Conservation (phyloP, 768 basidiomycete species). For the Porpolomopsis calyptriformis region DNA sequence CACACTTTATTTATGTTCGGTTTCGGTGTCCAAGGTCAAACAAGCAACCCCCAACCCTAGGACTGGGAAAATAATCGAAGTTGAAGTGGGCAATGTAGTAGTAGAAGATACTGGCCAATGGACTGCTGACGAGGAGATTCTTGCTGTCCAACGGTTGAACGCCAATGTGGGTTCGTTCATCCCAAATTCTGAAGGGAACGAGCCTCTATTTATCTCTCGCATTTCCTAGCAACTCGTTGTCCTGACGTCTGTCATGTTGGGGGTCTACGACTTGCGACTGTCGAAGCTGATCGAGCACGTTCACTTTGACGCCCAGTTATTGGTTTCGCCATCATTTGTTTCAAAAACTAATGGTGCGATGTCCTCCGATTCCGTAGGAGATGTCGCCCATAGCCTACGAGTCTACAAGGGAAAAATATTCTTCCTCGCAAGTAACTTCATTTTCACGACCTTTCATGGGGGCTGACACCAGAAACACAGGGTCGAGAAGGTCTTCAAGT, state of each 20-base stretch:
- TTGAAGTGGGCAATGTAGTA: slow-evolving; percentile 55
- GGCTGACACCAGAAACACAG: slow-evolving; percentile 27
- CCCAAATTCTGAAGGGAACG: slow-evolving; percentile 5
- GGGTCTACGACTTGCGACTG: slow-evolving; percentile 57
- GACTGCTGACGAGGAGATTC: slow-evolving; percentile 49
- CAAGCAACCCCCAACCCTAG: slow-evolving; percentile 41
- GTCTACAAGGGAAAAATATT: slow-evolving; percentile 89
- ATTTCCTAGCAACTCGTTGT: slow-evolving; percentile 54
- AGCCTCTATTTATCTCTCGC: slow-evolving; percentile 3
- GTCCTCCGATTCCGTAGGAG: slow-evolving; percentile 38
- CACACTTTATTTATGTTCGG: slow-evolving; percentile 49
- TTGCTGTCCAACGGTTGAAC: slow-evolving; percentile 84
- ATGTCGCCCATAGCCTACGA: slow-evolving; percentile 61
- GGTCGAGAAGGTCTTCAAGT: slow-evolving; percentile 58
- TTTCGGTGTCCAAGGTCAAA: slow-evolving; percentile 48
- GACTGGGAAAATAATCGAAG: slow-evolving; percentile 46
- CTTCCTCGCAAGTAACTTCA: slow-evolving; percentile 53
- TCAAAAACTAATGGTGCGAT: slow-evolving; percentile 36
- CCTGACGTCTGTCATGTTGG: slow-evolving; percentile 45
- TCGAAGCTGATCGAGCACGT: slow-evolving; percentile 53
- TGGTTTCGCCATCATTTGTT: slow-evolving; percentile 44
- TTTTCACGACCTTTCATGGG: neutral
- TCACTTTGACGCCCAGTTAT: slow-evolving; percentile 42
- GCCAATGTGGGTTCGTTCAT: slow-evolving; percentile 56
- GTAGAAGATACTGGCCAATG: slow-evolving; percentile 54